Base-by-base conservation (phyloP, 257 asterid species). In the Ophiorrhiza pumila region DNA sequence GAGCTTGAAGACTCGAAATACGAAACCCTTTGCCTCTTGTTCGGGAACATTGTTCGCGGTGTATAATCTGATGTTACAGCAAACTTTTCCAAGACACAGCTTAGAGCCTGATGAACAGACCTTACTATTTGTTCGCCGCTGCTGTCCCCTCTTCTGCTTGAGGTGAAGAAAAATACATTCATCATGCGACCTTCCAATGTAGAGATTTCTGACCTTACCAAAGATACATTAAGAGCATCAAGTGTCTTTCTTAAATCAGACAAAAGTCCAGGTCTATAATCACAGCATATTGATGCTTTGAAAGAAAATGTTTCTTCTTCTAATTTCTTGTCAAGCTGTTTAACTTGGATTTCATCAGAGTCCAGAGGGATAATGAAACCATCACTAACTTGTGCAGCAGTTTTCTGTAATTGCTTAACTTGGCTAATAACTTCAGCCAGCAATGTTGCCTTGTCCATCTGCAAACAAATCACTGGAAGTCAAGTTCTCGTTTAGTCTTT, bases 391-490 rank as follows among this genome's bases (percentile, higher is more conserved):
- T 81, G 82, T 27, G 64, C 72, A 22, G 96, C 96, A 3, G 75
- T 74, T 61, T 80, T 74, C 84, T 81, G 85, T 71, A 89, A 62
- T 58, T 88, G 85, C 74, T 91, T 89, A 65, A 93, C 88, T 75
- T 87, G 89, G 72, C 50, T 72, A 69, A 93, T 79, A 35, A 89
- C 97, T 85, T 88, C 86, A 49, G 97, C 91, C 42, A 93, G 84
- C 67, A 93, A 61, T 42, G 96, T 63, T 23, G 98, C 98, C 81
- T 91, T 93, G 75, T 93, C 97, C 96, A 87, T 93, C 98, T 91
- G 73, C 4, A 55, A 18, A 77, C 22, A 17, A 55, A 71, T 1
- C 0, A 68, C n/a, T 23, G 6, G 47, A 20, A 47, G 57, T 76
- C 71, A 23, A n/a, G 50, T 63, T 63, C 31, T 37, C 20, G n/a